Conservation (phyloP, 768 basidiomycete genomes). For the Lactarius sp. region DNA sequence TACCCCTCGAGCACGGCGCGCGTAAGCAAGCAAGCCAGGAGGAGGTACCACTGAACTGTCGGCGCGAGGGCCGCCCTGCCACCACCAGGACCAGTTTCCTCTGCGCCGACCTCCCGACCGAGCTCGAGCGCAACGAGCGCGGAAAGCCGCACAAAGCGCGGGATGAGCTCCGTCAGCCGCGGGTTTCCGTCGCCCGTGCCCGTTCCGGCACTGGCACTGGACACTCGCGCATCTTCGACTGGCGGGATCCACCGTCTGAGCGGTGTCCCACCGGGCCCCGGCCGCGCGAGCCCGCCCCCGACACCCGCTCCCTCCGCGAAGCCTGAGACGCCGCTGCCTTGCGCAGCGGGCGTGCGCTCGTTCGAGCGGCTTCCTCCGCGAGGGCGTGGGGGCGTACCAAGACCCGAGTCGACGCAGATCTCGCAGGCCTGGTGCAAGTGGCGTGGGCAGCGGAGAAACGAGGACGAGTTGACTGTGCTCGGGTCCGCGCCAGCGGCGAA, state of each 20-base stretch:
- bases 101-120: slow-evolving; percentile 54
- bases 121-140: slow-evolving; percentile 76
- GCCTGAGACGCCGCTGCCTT: slow-evolving; percentile 55
- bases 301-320: slow-evolving; percentile 75
- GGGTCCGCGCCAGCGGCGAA: slow-evolving; percentile 62
- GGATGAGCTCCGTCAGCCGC: slow-evolving; percentile 59
- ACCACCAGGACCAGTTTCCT: background rate
- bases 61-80: slow-evolving; percentile 49
- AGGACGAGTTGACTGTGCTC: slow-evolving; percentile 55
- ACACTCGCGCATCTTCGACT: slow-evolving; percentile 11
- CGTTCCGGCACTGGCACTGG: slow-evolving; percentile 6
- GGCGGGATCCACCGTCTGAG: slow-evolving; percentile 43
- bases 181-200: slow-evolving; percentile 51
- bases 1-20: slow-evolving; percentile 86
- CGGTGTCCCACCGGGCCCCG: slow-evolving; percentile 51
- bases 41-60: slow-evolving; percentile 75
- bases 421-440: slow-evolving; percentile 71
- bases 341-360: slow-evolving; percentile 22
- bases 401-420: slow-evolving; percentile 66
- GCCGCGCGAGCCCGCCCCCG: slow-evolving; percentile 60
- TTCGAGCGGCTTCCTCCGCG: slow-evolving; percentile 11
- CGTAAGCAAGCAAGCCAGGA: slow-evolving; percentile 70
- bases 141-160: slow-evolving; percentile 69
- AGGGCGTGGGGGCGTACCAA: slow-evolving; percentile 28
- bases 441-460: slow-evolving; percentile 61